Evolutionary conservation across 2,329 filamentous ascomycete species (phyloP).

Genomic region (Amphichorda felina): DNA sequence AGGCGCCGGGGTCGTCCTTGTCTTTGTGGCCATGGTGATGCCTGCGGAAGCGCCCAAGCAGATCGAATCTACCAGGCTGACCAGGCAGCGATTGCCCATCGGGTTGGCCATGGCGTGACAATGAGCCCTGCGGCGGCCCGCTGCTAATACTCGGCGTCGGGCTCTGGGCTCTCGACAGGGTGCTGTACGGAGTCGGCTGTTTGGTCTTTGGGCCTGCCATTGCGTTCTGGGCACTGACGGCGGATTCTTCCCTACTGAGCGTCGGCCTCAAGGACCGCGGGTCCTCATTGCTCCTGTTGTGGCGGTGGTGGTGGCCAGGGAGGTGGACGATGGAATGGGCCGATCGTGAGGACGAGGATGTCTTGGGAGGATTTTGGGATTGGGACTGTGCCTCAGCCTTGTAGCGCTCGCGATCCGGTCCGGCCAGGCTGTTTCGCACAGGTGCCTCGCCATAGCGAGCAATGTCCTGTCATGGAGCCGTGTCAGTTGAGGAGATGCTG

Average conservation of each 20-base stretch:
- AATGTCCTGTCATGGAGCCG: conserved; percentile 45
- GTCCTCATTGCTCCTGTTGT: conserved; percentile 61
- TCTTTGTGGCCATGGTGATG: conserved; percentile 41
- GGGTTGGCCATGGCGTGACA: conserved; percentile 33
- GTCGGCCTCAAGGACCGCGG: conserved; percentile 56
- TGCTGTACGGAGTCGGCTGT: conserved; percentile 30
- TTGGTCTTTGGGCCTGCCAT: conserved; percentile 39
- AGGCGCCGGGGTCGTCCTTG: conserved; percentile 18
- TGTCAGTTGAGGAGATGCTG: neutral
- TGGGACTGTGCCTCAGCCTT: conserved; percentile 30
- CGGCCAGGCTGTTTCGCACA: conserved; percentile 56
- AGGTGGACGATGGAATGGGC: conserved; percentile 52
- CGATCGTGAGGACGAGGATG: conserved; percentile 50
- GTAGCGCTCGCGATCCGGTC: conserved; percentile 59
- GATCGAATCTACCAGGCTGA: conserved; percentile 36
- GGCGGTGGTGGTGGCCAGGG: conserved; percentile 54
- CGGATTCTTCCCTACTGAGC: conserved; percentile 64
- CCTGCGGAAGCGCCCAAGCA: conserved; percentile 37
- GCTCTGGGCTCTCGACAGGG: conserved; percentile 57
- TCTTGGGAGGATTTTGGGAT: conserved; percentile 39
- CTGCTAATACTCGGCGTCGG: conserved; percentile 69
- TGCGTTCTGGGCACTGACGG: conserved; percentile 28
- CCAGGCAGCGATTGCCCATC: conserved; percentile 39
- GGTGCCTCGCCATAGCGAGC: conserved; percentile 67
- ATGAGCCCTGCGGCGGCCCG: conserved; percentile 34